These are phyloP conservation scores for Candida nanaspora DNA, from an alignment of 805 yeast genomes.

Conservation along the genomic window DNA sequence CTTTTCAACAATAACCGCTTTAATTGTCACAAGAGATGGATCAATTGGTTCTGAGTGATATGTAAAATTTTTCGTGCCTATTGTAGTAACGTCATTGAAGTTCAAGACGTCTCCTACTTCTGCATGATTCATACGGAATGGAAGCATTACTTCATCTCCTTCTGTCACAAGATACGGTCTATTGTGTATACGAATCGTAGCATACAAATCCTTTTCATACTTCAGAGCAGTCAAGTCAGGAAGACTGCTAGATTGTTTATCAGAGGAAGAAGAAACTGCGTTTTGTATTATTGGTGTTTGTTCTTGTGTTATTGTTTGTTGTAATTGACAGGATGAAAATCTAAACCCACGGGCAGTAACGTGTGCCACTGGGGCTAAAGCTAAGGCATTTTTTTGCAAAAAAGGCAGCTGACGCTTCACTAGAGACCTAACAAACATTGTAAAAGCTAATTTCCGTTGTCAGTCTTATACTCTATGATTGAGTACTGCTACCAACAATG, in stretches of 20 bases:
- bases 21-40: slow-evolving; percentile 47
- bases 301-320: not conserved
- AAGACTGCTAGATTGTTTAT: not conserved
- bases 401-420: not conserved
- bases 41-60: slow-evolving; percentile 49
- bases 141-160: slow-evolving; percentile 80
- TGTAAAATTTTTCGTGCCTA: slow-evolving; percentile 83
- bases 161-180: slow-evolving; percentile 83
- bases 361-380: not conserved
- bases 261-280: not conserved
- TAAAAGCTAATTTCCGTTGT: not conserved
- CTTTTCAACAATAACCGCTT: slow-evolving; percentile 80
- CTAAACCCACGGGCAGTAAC: not conserved
- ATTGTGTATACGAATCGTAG: slow-evolving; percentile 73
- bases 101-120: slow-evolving; percentile 77
- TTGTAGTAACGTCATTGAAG: slow-evolving; percentile 66
- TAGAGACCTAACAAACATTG: not conserved
- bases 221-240: slow-evolving; percentile 57
- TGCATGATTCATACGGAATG: slow-evolving; percentile 69
- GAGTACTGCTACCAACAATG: too few relatives aligned
- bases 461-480: too few relatives aligned
- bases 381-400: not conserved
- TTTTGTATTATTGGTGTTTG: slow-evolving; percentile 4
- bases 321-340: not conserved
- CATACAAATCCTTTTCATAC: slow-evolving; percentile 65